Evolutionary conservation across 192 early-diverging fungal species (phyloP).

Genomic region (Allomyces macrogynus): DNA sequence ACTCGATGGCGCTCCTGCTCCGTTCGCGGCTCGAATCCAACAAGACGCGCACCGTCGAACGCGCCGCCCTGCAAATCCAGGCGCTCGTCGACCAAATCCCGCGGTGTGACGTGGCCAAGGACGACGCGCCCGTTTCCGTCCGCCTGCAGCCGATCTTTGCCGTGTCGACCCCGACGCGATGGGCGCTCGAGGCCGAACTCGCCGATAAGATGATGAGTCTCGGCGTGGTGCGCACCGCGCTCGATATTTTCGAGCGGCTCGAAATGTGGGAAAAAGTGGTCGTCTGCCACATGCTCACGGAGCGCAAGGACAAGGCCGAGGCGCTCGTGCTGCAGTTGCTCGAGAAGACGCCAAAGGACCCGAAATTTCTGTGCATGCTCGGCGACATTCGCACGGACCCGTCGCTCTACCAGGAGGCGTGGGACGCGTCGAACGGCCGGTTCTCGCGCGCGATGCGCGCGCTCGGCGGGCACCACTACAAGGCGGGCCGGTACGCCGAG

Average conservation of each 20-base stretch:
- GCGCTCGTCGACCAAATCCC: constrained; percentile 88
- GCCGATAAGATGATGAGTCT: constrained; percentile 60
- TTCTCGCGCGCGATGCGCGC: constrained; percentile 88
- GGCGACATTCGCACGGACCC: constrained; percentile 69
- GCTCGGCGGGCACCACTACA: constrained; percentile 64
- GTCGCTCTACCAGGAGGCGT: constrained; percentile 61
- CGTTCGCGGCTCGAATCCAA: constrained; percentile 73
- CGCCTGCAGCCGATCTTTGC: constrained; percentile 66
- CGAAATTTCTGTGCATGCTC: constrained; percentile 74
- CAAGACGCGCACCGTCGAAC: constrained; percentile 73
- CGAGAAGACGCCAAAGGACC: constrained; percentile 37
- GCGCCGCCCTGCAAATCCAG: constrained; percentile 77
- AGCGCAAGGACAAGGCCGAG: constrained; percentile 73
- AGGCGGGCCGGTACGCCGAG: constrained; percentile 32
- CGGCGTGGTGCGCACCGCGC: constrained; percentile 72
- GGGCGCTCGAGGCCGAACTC: constrained; percentile 89
- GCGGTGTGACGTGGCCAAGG: constrained; percentile 18
- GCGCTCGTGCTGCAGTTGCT: constrained; percentile 45
- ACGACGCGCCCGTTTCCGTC: constrained; percentile 47
- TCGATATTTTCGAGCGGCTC: constrained; percentile 85
- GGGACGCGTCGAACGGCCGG: constrained; percentile 59
- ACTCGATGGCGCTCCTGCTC: constrained; percentile 83
- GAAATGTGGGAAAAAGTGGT: constrained; percentile 94
- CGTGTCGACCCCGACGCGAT: constrained; percentile 67
- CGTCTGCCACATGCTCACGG: constrained; percentile 64